These are phyloP conservation scores for Aspergillus transmontanensis DNA, from an alignment of 2,329 filamentous ascomycete species.

Conservation along the genomic window DNA sequence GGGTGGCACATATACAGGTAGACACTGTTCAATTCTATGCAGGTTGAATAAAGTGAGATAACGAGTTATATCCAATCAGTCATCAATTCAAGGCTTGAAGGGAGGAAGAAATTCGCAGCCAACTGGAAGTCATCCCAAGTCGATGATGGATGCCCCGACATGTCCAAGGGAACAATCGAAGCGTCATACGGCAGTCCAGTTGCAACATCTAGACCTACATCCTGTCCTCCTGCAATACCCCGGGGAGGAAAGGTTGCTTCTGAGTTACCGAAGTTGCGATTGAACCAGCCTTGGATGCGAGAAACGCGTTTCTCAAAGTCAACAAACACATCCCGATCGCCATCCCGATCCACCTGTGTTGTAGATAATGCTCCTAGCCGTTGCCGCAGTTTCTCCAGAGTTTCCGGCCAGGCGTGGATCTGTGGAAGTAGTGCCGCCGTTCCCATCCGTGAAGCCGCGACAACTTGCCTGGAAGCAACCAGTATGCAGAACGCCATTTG, in stretches of 20 bases:
- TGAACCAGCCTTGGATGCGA: conserved; percentile 1
- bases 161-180: neutral
- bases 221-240: neutral
- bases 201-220: neutral
- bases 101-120: neutral
- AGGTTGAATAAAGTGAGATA: neutral
- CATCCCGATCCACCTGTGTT: neutral
- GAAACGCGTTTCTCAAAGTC: neutral
- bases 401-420: neutral
- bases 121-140: neutral
- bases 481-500: conserved; percentile 39
- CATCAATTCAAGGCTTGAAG: neutral
- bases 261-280: neutral
- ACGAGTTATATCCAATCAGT: neutral
- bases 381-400: neutral
- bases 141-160: neutral
- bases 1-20: too few species aligned
- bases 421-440: neutral
- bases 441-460: neutral
- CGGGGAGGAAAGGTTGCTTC: neutral
- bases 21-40: neutral
- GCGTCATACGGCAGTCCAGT: neutral
- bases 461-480: conserved; percentile 17
- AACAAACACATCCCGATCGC: neutral
- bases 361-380: neutral